A percentile compares a stretch with the other conserved stretches of the same genome.
These are phyloP conservation scores for Gynandropsis gynandra DNA, from an alignment of 345 rosid species.

Conservation along the genomic window DNA sequence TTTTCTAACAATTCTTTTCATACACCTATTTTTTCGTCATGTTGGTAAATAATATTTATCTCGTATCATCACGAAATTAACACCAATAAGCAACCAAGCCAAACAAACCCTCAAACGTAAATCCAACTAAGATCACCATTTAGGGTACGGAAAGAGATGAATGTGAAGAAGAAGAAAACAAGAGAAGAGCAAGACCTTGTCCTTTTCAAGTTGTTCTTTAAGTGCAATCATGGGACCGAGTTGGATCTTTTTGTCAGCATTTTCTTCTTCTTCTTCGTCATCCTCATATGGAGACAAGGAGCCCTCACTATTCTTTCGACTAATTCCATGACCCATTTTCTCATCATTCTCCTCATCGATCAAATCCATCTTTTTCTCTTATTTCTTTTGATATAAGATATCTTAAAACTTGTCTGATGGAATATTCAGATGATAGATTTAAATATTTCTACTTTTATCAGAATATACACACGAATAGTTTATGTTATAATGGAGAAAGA, in stretches of 20 bases:
- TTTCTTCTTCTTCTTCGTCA: slow-evolving; percentile 33
- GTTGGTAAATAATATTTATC: too few species aligned
- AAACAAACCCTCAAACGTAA: too few species aligned
- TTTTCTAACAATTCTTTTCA: too few species aligned
- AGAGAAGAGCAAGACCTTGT: slow-evolving; percentile 21
- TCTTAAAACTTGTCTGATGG: too few species aligned
- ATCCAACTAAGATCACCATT: too few species aligned
- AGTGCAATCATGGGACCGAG: slow-evolving; percentile 43
- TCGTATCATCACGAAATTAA: too few species aligned
- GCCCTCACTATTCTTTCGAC: slow-evolving; percentile 27
- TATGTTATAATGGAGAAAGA: too few species aligned
- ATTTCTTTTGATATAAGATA: slow-evolving; percentile 6
- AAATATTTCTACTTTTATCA: too few species aligned
- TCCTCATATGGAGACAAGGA: slow-evolving; percentile 29
- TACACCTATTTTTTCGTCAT: too few species aligned
- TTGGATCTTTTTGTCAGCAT: slow-evolving; percentile 22
- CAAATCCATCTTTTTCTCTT: slow-evolving; percentile 21
- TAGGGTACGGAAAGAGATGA: not conserved
- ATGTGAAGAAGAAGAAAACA: not conserved
- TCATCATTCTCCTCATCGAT: slow-evolving; percentile 23
- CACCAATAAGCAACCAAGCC: too few species aligned
- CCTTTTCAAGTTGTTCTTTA: slow-evolving; percentile 39
- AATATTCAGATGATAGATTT: too few species aligned
- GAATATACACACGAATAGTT: too few species aligned
- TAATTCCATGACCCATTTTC: slow-evolving; percentile 17